Conservation (phyloP, 306 rosid species). For the Dryas octopetala region DNA sequence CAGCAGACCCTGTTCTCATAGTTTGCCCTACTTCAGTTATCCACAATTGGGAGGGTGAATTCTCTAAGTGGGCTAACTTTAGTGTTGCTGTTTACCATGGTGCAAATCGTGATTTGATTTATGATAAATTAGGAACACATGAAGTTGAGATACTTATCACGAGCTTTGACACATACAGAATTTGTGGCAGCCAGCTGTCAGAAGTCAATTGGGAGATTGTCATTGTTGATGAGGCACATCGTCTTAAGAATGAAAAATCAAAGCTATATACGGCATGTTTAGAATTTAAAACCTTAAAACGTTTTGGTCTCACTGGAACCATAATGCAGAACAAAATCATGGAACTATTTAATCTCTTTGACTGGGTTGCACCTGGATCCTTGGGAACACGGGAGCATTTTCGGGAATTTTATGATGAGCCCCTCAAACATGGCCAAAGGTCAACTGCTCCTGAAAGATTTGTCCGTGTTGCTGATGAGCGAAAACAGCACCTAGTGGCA, state of each 20-base stretch:
- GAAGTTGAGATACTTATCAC: constrained; percentile 78
- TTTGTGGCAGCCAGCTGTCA: constrained; percentile 64
- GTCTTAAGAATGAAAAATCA: constrained; percentile 88
- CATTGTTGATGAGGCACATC: constrained; percentile 86
- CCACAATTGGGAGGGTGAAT: constrained; percentile 88
- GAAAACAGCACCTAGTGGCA: constrained; percentile 66
- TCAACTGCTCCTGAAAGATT: constrained; percentile 89
- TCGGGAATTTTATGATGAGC: constrained; percentile 85
- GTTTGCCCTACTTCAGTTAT: constrained; percentile 86
- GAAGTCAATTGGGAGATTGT: constrained; percentile 69
- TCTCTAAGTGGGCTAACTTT: constrained; percentile 87
- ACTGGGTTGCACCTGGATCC: constrained; percentile 90
- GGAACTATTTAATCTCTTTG: constrained; percentile 92
- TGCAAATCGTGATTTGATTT: constrained; percentile 68
- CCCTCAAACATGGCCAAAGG: constrained; percentile 95
- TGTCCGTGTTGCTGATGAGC: constrained; percentile 69
- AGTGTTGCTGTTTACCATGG: constrained; percentile 82
- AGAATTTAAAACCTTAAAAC: constrained; percentile 69
- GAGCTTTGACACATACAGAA: constrained; percentile 88
- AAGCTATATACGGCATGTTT: constrained; percentile 79
- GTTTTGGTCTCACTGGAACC: constrained; percentile 92
- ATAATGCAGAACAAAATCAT: constrained; percentile 91
- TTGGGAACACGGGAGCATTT: constrained; percentile 94
- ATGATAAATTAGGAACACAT: constrained; percentile 58
- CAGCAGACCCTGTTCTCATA: constrained; percentile 64